These are phyloP conservation scores for Podospora bellae-mahoneyi DNA, from an alignment of 495 filamentous ascomycete genomes.

Conservation along the genomic window DNA sequence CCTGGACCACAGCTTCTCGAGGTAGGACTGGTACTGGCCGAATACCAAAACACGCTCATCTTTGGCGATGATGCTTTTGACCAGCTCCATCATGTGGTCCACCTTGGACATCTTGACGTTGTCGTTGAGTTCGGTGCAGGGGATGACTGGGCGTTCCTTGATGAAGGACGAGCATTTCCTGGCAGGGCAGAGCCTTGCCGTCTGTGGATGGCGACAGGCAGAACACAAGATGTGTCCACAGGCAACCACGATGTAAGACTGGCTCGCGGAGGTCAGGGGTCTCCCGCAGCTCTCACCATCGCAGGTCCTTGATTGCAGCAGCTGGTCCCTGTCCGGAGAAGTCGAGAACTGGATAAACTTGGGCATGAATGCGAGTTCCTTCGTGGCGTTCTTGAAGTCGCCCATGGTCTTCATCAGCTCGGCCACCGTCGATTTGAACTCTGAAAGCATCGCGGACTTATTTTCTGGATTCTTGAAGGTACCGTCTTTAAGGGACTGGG, in stretches of 20 bases:
- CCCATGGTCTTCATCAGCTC: slow-evolving; percentile 15
- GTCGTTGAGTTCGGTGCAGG: background rate
- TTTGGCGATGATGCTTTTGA: slow-evolving; percentile 19
- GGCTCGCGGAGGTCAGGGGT: background rate
- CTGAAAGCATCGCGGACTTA: too few relatives aligned
- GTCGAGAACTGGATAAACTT: background rate
- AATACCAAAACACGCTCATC: slow-evolving; percentile 37
- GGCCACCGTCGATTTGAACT: slow-evolving; percentile 17
- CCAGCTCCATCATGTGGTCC: slow-evolving; percentile 23
- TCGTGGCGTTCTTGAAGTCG: slow-evolving; percentile 10
- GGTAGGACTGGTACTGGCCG: slow-evolving; percentile 29
- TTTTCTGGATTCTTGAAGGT: background rate
- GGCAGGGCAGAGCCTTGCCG: slow-evolving; percentile 19
- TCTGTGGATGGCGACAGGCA: slow-evolving; percentile 19
- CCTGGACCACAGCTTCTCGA: slow-evolving; percentile 24
- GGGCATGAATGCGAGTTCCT: slow-evolving; percentile 4
- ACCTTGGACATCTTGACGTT: slow-evolving; percentile 22
- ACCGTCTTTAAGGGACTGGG: slow-evolving; percentile 10
- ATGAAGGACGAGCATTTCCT: slow-evolving; percentile 10
- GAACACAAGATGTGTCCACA: slow-evolving; percentile 39
- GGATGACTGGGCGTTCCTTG: slow-evolving; percentile 18
- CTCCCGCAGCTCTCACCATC: slow-evolving; percentile 17
- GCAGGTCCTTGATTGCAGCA: background rate
- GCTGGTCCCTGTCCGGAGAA: background rate
- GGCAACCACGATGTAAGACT: slow-evolving; percentile 26